phyloP scores from a whole-genome alignment of 2,329 filamentous ascomycete species.

The Tolypocladium capitatum region DNA sequence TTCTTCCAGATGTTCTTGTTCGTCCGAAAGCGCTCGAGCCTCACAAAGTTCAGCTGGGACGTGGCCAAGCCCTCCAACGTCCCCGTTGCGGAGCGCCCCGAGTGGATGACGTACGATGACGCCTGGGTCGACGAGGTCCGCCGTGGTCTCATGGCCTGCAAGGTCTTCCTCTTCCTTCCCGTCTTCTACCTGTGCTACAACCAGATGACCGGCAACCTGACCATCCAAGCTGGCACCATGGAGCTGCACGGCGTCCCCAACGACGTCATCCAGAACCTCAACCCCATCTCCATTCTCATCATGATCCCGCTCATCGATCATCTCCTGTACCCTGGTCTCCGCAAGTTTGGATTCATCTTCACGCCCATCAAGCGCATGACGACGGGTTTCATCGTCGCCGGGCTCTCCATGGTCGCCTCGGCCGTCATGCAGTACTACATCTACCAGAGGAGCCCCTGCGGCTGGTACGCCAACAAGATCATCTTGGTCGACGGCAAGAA shows the following conservation, averaged over 20 bases:
- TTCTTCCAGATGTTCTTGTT: slow-evolving; percentile 47
- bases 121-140: slow-evolving; percentile 69
- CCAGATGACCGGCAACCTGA: slow-evolving; percentile 47
- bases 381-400: slow-evolving; percentile 52
- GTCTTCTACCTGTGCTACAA: slow-evolving; percentile 47
- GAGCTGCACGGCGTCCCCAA: slow-evolving; percentile 59
- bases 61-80: slow-evolving; percentile 53
- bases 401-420: slow-evolving; percentile 46
- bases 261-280: slow-evolving; percentile 63
- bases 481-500: slow-evolving; percentile 8
- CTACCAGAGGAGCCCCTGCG: slow-evolving; percentile 50
- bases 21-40: slow-evolving; percentile 51
- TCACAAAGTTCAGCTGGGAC: slow-evolving; percentile 56
- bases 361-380: slow-evolving; percentile 67
- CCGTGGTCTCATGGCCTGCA: slow-evolving; percentile 55
- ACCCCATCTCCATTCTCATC: slow-evolving; percentile 63
- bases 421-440: slow-evolving; percentile 47
- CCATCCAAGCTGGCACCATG: slow-evolving; percentile 54
- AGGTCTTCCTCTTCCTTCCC: slow-evolving; percentile 59
- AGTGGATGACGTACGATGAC: slow-evolving; percentile 74
- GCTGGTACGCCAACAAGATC: slow-evolving; percentile 32
- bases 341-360: slow-evolving; percentile 50
- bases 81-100: slow-evolving; percentile 39
- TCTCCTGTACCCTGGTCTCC: slow-evolving; percentile 55
- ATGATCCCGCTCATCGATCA: slow-evolving; percentile 60